Base-by-base conservation (phyloP, 1,284 basidiomycete species). In the Fomitopsis betulina region DNA sequence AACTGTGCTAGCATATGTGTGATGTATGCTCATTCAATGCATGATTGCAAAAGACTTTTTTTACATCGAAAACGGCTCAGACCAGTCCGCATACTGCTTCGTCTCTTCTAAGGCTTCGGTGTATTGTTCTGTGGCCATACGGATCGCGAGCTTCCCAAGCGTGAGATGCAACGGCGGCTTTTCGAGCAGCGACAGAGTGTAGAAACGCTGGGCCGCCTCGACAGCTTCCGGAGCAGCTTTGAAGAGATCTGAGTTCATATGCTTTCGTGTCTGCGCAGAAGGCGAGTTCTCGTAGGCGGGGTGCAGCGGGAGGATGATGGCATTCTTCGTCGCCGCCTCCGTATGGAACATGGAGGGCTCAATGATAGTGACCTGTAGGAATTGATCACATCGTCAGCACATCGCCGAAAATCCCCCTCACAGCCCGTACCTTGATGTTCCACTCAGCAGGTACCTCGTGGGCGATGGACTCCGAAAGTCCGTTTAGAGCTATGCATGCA, bases 381-480 rank as follows among this genome's bases (percentile, higher is more conserved):
- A 17, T 9, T n/a, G 15, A 42, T 42, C 40, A 42, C 27, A 30
- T 30, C 8, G 39, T 42, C 39, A 45, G 4, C 5, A 13, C 10
- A 8, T 23, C n/a, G 21, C 9, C 21, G 19, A 23, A 19, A 21
- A 9, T 9, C 5, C n/a, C n/a, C n/a, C n/a, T n/a, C n/a, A 23
- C 40, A 25, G 23, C 7, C 9, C 59, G 45, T 35, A 73, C 75
- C 61, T 73, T 73, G 65, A 78, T 77, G 59, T 76, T 76, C 77
- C 76, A 78, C 2, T 62, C 67, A 0, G 75, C 74, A 56, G 71
- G 63, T 12, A 78, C 53, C 59, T 78, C 75, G 23, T 62, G 55
- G 2, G 58, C 62, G 2, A 78, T 58, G 0, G 70, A 49, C 23
- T 75, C 68, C 6, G 68, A 71, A 17, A 76, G 42, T 2, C 67